A percentile compares a stretch with the other conserved stretches of the same genome.
Conservation (phyloP, 192 early-diverging fungal genomes). For the Coemansia sp. region DNA sequence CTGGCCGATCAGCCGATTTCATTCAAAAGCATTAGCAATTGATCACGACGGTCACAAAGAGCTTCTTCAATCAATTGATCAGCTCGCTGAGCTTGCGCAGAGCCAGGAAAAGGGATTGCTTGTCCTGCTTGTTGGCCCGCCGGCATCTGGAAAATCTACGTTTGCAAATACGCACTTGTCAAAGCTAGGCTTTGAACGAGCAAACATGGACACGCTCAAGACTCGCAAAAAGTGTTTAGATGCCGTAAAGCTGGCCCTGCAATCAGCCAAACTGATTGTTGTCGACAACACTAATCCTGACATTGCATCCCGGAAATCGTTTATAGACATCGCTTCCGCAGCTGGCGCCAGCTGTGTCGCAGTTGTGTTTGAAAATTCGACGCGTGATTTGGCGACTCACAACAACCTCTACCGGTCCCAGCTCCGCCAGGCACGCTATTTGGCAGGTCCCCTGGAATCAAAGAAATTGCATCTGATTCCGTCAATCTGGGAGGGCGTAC, state of each 20-base stretch:
- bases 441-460: background rate
- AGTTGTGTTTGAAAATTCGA: slow-evolving; percentile 58
- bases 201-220: slow-evolving; percentile 60
- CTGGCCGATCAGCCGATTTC: slow-evolving; percentile 13
- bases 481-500: slow-evolving; percentile 14
- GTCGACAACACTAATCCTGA: slow-evolving; percentile 86
- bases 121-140: slow-evolving; percentile 76
- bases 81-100: slow-evolving; percentile 21
- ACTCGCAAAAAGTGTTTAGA: slow-evolving; percentile 36
- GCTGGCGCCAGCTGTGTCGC: slow-evolving; percentile 17
- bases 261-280: slow-evolving; percentile 58
- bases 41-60: background rate
- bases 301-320: slow-evolving; percentile 56
- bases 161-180: slow-evolving; percentile 65
- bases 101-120: slow-evolving; percentile 52
- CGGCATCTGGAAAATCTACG: slow-evolving; percentile 80
- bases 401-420: slow-evolving; percentile 74
- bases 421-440: slow-evolving; percentile 29
- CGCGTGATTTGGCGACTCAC: slow-evolving; percentile 69
- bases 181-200: slow-evolving; percentile 62
- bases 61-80: background rate
- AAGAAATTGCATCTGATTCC: slow-evolving; percentile 13
- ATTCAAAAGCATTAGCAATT: slow-evolving; percentile 1
- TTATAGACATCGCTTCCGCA: slow-evolving; percentile 61
- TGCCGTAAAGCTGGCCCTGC: slow-evolving; percentile 67